phyloP scores from a whole-genome alignment of 1,139 yeast species.

The Blastobotrys aristatus region DNA sequence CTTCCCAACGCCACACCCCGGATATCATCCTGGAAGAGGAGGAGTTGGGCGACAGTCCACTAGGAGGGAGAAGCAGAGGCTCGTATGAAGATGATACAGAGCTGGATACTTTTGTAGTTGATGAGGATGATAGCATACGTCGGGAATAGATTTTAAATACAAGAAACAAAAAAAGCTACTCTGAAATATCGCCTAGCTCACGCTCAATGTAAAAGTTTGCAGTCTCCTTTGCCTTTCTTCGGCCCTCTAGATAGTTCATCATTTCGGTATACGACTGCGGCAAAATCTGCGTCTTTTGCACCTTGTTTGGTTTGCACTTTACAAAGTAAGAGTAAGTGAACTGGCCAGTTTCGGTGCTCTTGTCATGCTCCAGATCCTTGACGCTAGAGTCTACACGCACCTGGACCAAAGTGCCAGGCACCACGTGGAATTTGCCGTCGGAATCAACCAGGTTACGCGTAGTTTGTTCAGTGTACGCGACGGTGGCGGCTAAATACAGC shows the following conservation, averaged over 20 bases:
- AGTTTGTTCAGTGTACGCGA: conserved; percentile 59
- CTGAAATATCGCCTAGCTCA: conserved; percentile 17
- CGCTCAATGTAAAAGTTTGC: conserved; percentile 46
- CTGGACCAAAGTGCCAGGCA: conserved; percentile 86
- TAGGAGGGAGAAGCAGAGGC: neutral
- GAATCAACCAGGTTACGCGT: conserved; percentile 19
- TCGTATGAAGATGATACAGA: conserved; percentile 3
- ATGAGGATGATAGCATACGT: conserved; percentile 5
- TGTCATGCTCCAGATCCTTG: conserved; percentile 56
- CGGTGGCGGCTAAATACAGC: conserved; percentile 70
- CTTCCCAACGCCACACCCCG: neutral
- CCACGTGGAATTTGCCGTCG: conserved; percentile 41
- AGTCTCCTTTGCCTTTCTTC: conserved; percentile 83
- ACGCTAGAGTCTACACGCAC: conserved; percentile 83
- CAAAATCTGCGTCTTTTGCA: conserved; percentile 47
- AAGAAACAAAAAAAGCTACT: neutral
- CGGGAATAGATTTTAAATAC: neutral
- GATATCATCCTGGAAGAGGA: conserved; percentile 14
- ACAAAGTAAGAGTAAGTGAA: conserved; percentile 87
- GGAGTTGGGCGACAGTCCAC: conserved; percentile 7
- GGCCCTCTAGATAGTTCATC: conserved; percentile 86
- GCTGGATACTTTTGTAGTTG: conserved; percentile 10
- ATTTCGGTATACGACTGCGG: conserved; percentile 88
- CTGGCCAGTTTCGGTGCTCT: conserved; percentile 70
- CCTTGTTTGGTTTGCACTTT: conserved; percentile 17